Evolutionary conservation across 805 yeast species (phyloP), one percentile per base, ranked within the genome.

Genomic region (Ogataea pini): DNA sequence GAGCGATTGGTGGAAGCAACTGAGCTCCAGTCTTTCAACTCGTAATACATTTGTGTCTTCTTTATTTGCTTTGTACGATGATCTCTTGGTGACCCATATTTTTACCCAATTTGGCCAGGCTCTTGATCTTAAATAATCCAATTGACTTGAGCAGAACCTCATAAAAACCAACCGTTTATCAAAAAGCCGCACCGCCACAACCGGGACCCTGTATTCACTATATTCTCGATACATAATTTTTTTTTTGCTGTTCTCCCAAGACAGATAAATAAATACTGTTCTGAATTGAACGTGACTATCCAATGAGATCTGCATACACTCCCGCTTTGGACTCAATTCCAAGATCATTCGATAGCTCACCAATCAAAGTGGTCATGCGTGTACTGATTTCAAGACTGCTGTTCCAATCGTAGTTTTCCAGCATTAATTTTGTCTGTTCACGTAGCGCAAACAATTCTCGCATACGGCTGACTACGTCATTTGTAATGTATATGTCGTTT

Each of bases 1-100:
- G 60, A 54, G 17, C 55, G 47, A n/a, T 47, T 42, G 7, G 54
- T 52, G 6, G 59, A 56, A 13, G 62, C 61, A 32, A 60, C 50
- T 14, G 47, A 39, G 18, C 50, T 45, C 61, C 63, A 60, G 28
- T 46, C 49, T 29, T 52, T 58, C 24, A 57, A 34, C 32, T 56
- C 54, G 48, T 48, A 55, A 22, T 44, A 52, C 62, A 58, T 56
- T 17, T 25, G 3, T 17, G 20, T 14, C 18, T 3, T 16, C 6
- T 6, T 8, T 22, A 22, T 5, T 22, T 6, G 8, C 25, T 22
- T 8, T 22, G 25, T 22, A n/a, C n/a, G n/a, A n/a, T n/a, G n/a
- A n/a, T 22, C 8, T 22, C 25, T 22, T 22, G 25, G 25, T 8
- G 8, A 22, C 25, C 25, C n/a, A n/a, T n/a, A n/a, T n/a, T n/a